Evolutionary conservation across 73 alveolate species (phyloP).

Genomic region (Halteria grandinella): DNA sequence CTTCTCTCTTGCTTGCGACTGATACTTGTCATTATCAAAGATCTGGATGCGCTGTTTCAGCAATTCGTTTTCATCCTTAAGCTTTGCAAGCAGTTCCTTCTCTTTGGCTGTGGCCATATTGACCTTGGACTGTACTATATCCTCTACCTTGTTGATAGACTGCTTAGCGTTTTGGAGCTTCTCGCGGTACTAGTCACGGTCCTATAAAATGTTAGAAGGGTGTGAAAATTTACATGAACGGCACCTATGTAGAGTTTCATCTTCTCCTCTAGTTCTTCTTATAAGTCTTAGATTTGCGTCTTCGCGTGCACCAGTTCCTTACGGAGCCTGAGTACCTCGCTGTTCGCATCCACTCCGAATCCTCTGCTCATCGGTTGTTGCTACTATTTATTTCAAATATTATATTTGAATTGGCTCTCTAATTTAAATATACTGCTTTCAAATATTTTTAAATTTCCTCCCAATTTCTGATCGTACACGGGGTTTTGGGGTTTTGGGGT

Average conservation of each 20-base stretch:
- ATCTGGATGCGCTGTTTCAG: constrained; percentile 58
- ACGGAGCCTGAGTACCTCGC: constrained; percentile 39
- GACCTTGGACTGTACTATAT: constrained; percentile 48
- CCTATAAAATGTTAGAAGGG: not conserved
- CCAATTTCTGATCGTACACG: too few species aligned
- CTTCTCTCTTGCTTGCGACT: constrained; percentile 63
- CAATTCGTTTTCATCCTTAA: constrained; percentile 68
- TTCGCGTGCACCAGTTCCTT: constrained; percentile 28
- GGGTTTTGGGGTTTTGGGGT: too few species aligned
- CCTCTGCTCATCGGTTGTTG: too few species aligned
- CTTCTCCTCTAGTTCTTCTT: constrained; percentile 56
- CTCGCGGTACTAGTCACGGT: constrained; percentile 36
- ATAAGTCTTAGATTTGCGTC: constrained; percentile 1
- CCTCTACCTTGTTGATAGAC: constrained; percentile 46
- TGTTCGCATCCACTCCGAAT: too few species aligned
- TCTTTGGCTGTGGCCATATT: constrained; percentile 67
- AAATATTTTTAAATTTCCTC: too few species aligned
- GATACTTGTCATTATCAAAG: constrained; percentile 62
- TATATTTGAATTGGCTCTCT: too few species aligned
- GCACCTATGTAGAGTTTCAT: constrained; percentile 37
- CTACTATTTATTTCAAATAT: too few species aligned
- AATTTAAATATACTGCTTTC: too few species aligned
- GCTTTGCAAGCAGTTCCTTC: constrained; percentile 50
- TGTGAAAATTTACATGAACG: constrained; percentile 5
- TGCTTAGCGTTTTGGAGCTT: constrained; percentile 48